Percentiles rank a stretch among this genome's conserved stretches.
These are phyloP conservation scores for Stachybotrys chartarum DNA, from an alignment of 2,329 filamentous ascomycete genomes.

Conservation along the genomic window DNA sequence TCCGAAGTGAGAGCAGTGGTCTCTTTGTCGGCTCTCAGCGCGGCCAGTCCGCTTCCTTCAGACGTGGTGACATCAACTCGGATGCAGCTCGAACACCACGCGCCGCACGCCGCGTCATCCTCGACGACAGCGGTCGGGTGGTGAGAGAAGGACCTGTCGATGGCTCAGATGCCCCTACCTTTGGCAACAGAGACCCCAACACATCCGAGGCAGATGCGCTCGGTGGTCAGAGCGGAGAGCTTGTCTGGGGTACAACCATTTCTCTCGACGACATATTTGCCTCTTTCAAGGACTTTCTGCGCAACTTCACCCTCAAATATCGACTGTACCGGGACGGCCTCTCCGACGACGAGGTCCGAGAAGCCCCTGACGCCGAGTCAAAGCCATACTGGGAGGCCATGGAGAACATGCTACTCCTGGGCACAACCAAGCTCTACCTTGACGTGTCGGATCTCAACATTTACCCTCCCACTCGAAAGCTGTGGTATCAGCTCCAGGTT, in stretches of 20 bases:
- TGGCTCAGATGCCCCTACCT: conserved; percentile 53
- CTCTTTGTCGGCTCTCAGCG: conserved; percentile 68
- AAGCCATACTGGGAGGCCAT: conserved; percentile 81
- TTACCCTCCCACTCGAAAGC: conserved; percentile 85
- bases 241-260: conserved; percentile 97
- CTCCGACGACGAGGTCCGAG: conserved; percentile 65
- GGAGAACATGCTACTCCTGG: conserved; percentile 84
- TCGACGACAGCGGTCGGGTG: conserved; percentile 53
- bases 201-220: conserved; percentile 89
- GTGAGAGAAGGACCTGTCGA: conserved; percentile 43
- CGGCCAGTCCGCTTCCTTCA: conserved; percentile 43
- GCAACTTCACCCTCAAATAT: conserved; percentile 89
- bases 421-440: conserved; percentile 76
- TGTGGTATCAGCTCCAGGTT: conserved; percentile 91
- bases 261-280: conserved; percentile 85
- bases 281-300: conserved; percentile 84
- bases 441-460: conserved; percentile 85
- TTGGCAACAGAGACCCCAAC: conserved; percentile 62
- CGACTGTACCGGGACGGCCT: conserved; percentile 86
- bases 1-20: conserved; percentile 76
- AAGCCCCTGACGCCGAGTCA: conserved; percentile 63
- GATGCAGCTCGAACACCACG: conserved; percentile 57
- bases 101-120: conserved; percentile 45
- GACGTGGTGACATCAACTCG: conserved; percentile 82
- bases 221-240: conserved; percentile 71